Base-by-base conservation (phyloP, 2,329 filamentous ascomycete species). In the Alternaria solani region DNA sequence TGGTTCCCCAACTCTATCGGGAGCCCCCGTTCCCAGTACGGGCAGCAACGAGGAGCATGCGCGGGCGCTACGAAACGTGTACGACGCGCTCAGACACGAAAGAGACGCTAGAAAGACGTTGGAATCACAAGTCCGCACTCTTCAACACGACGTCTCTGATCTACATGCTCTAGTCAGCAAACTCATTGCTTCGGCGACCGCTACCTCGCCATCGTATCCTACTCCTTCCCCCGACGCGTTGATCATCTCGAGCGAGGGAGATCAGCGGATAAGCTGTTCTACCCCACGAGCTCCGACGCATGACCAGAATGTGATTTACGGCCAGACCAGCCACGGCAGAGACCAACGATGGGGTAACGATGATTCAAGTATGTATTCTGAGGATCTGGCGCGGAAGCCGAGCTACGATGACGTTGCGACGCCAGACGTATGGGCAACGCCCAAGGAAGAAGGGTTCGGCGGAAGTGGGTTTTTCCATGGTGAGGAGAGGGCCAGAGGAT, bases 381-480 rank as follows among this genome's bases (percentile, higher is more conserved):
- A 56, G 14, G 61, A 61, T 20, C 61, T 26, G 23, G 67, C 62
- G 11, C 46, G 54, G 7, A 55, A 44, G 43, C 62, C 57, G 18
- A 64, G 64, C 32, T 61, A 59, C n/a, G 71, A 75, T 16, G 70
- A 75, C 7, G 42, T 71, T 1, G 58, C 62, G 7, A 76, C 71
- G 51, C 74, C 73, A 2, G 76, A 78, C 23, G 68, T 66, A 2
- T 78, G 74, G 74, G 72, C 72, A 5, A 78, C 76, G 60, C 76
- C 76, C 1, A 76, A 72, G 76, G 64, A 85, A 78, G 57, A 73
- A 61, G 67, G 55, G 11, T 68, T 65, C 23, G 47, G 57, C 20
- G 61, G 55, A 0, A 71, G 66, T 59, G 73, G 67, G 0, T 75
- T 75, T 26, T 73, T 75, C 26, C 48, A 58, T 3, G 32, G 9